Percentiles rank a stretch among this genome's conserved stretches.
phyloP scores from a whole-genome alignment of 768 basidiomycete genomes.

The Hygrophoropsis aurantiaca region DNA sequence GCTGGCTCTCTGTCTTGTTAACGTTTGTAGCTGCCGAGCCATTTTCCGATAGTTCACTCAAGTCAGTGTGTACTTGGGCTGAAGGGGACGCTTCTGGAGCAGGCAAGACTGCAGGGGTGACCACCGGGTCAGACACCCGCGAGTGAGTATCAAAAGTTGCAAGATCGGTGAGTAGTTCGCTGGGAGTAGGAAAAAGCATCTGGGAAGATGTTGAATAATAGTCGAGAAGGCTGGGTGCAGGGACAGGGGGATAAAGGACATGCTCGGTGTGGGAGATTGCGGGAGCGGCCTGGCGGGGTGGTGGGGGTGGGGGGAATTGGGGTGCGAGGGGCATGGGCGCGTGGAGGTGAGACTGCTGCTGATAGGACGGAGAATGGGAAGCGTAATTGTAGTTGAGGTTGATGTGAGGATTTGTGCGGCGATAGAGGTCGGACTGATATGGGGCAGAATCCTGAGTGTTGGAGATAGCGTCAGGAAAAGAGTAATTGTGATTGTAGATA shows the following conservation, averaged over 20 bases:
- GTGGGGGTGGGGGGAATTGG: constrained; percentile 14
- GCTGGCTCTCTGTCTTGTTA: constrained; percentile 46
- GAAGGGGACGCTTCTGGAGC: constrained; percentile 8
- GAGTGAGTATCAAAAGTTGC: constrained; percentile 12
- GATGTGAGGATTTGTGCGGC: not conserved
- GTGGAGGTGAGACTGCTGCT: constrained; percentile 19
- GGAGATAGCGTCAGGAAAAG: not conserved
- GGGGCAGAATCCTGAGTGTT: not conserved
- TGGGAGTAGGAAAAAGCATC: constrained; percentile 62
- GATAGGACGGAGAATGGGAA: constrained; percentile 11
- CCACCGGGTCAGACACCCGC: too few relatives aligned
- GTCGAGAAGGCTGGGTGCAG: constrained; percentile 13
- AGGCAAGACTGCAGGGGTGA: not conserved
- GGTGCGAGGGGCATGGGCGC: constrained; percentile 26
- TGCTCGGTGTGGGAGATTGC: constrained; percentile 10
- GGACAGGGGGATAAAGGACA: constrained; percentile 11
- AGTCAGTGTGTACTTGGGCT: not conserved
- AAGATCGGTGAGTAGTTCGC: constrained; percentile 56
- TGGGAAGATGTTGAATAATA: constrained; percentile 24
- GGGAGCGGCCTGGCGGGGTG: constrained; percentile 9
- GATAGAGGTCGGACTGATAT: not conserved
- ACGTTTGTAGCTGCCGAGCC: not conserved
- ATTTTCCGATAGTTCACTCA: constrained; percentile 13
- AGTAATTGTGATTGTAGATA: too few relatives aligned
- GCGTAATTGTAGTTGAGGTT: constrained; percentile 14